Evolutionary conservation across 345 rosid species (phyloP).

Genomic region (Hypericum perforatum): DNA sequence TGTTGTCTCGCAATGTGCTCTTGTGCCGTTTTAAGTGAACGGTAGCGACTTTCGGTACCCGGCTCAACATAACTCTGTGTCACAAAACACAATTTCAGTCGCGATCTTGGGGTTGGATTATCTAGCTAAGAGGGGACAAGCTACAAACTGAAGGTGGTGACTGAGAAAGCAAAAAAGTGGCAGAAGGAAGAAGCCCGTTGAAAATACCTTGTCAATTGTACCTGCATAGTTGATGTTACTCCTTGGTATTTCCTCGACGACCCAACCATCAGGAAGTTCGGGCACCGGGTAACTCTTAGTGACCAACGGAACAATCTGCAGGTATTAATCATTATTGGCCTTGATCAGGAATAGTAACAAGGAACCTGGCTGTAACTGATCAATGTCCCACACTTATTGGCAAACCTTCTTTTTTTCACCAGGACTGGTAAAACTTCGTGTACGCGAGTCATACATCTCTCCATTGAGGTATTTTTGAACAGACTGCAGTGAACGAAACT

Average conservation of each 20-base stretch:
- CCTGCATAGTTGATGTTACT: slow-evolving; percentile 12
- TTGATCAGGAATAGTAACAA: no score
- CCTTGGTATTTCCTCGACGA: slow-evolving; percentile 26
- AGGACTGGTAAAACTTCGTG: slow-evolving; percentile 2
- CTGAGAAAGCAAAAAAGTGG: neutral
- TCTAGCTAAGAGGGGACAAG: neutral
- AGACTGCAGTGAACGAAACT: slow-evolving; percentile 43
- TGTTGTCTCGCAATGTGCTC: slow-evolving; percentile 13
- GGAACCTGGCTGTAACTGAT: no score
- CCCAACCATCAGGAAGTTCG: slow-evolving; percentile 29
- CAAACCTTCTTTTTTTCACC: slow-evolving; percentile 1
- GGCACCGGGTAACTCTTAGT: slow-evolving; percentile 10
- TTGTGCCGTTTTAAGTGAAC: slow-evolving; percentile 22
- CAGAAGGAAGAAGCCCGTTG: neutral
- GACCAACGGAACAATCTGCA: slow-evolving; percentile 21
- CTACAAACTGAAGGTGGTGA: neutral
- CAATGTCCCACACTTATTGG: slow-evolving; percentile 14
- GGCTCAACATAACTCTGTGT: slow-evolving; percentile 33
- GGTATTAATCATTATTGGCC: slow-evolving; percentile 9
- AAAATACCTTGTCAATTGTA: slow-evolving; percentile 26
- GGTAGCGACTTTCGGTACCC: slow-evolving; percentile 24
- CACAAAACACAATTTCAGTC: slow-evolving; percentile 2
- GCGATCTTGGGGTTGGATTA: neutral
- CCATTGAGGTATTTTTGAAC: slow-evolving; percentile 34
- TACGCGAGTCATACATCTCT: slow-evolving; percentile 2